phyloP scores from a whole-genome alignment of 2,329 filamentous ascomycete genomes.

The Elsinoe ampelina region DNA sequence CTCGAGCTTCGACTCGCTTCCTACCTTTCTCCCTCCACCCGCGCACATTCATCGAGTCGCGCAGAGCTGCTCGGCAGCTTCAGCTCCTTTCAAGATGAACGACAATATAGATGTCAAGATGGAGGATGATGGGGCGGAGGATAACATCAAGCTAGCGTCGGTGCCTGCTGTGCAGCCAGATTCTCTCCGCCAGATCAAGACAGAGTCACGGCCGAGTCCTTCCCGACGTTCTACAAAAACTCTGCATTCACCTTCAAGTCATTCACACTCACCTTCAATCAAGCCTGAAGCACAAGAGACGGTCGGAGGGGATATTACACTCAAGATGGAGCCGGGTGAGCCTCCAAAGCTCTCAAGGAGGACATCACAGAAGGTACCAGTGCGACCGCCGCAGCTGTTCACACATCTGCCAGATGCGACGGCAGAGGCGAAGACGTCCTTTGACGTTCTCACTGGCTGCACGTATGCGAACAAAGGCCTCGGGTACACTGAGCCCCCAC shows the following conservation, averaged over 20 bases:
- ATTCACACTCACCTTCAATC: constrained; percentile 29
- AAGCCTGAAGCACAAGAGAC: constrained; percentile 42
- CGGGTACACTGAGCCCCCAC: constrained; percentile 80
- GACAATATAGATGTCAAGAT: constrained; percentile 13
- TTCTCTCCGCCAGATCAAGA: constrained; percentile 6
- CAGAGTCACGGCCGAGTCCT: constrained; percentile 3
- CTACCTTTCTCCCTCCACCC: neutral
- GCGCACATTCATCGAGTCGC: neutral
- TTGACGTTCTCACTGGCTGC: constrained; percentile 74
- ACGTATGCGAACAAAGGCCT: constrained; percentile 86
- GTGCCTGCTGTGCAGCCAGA: constrained; percentile 1
- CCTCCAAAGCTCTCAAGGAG: constrained; percentile 65
- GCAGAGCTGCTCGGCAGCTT: neutral
- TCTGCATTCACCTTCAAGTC: constrained; percentile 18
- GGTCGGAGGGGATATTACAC: constrained; percentile 50
- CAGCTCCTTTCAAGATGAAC: neutral
- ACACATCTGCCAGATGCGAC: constrained; percentile 69
- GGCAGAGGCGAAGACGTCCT: constrained; percentile 62
- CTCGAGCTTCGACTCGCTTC: neutral
- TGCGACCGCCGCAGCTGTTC: constrained; percentile 58
- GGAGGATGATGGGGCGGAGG: constrained; percentile 7
- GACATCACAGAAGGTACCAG: constrained; percentile 58
- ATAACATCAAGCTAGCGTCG: constrained; percentile 7
- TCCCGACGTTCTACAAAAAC: constrained; percentile 26
- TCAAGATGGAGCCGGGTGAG: constrained; percentile 57